Conservation (phyloP, 164 flowering plant genomes). For the Malania oleifera region DNA sequence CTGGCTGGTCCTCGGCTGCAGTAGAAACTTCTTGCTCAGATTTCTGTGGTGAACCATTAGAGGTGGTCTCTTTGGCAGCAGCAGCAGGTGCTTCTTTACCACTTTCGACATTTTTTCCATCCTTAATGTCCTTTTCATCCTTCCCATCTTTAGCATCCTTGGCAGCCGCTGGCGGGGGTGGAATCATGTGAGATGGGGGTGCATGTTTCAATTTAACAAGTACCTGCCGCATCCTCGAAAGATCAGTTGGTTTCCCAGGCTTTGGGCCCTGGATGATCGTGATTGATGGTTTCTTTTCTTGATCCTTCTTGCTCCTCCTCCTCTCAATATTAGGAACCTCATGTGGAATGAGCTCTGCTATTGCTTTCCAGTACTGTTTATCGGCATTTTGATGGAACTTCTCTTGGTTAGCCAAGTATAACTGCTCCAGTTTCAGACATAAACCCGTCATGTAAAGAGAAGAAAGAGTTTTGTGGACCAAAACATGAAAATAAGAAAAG, state of each 20-base stretch:
- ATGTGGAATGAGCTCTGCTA: conserved; percentile 75
- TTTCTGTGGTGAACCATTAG: conserved; percentile 27
- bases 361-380: conserved; percentile 93
- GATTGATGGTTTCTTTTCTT: conserved; percentile 78
- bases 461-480: not conserved
- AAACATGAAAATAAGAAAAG: not conserved
- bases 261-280: conserved; percentile 82
- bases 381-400: conserved; percentile 88
- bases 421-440: conserved; percentile 36
- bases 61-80: conserved; percentile 24
- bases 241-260: conserved; percentile 95
- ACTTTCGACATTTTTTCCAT: conserved; percentile 17
- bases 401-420: conserved; percentile 71
- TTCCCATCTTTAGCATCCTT: conserved; percentile 49
- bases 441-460: not conserved
- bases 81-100: no score
- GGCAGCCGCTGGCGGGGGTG: conserved; percentile 67
- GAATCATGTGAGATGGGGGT: conserved; percentile 89
- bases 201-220: conserved; percentile 81
- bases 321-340: conserved; percentile 84
- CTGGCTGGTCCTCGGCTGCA: conserved; percentile 29
- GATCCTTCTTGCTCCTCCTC: conserved; percentile 79
- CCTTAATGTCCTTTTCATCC: conserved; percentile 24
- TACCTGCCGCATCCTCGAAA: conserved; percentile 79
- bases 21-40: conserved; percentile 30